Conservation (phyloP, 23 red algal genomes). For the Agarophyton chilense region DNA sequence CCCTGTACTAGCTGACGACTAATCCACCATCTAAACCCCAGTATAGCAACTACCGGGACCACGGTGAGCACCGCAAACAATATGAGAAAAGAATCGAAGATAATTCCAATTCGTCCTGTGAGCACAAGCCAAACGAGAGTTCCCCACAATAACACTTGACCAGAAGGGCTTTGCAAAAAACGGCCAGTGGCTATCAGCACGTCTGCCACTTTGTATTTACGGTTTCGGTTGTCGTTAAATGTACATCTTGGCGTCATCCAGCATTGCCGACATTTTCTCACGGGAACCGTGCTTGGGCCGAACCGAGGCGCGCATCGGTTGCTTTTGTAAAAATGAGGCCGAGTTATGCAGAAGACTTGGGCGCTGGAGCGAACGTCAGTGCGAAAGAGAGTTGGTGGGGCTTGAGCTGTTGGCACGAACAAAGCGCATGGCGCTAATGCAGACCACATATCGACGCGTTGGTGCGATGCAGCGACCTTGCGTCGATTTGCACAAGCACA, state of each 20-base stretch:
- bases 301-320: neutral
- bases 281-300: neutral
- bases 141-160: slow-evolving; percentile 77
- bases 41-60: slow-evolving; percentile 67
- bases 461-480: neutral
- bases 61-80: slow-evolving; percentile 76
- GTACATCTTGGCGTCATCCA: neutral
- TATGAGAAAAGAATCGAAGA: slow-evolving; percentile 88
- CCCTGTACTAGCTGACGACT: slow-evolving; percentile 69
- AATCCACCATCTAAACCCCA: slow-evolving; percentile 88
- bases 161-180: slow-evolving; percentile 62
- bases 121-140: slow-evolving; percentile 86
- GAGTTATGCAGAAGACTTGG: neutral
- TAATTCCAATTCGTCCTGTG: slow-evolving; percentile 80
- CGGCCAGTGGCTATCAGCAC: slow-evolving; percentile 46
- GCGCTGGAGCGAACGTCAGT: neutral
- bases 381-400: neutral
- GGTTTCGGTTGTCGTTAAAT: slow-evolving; percentile 33
- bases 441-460: neutral
- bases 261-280: neutral
- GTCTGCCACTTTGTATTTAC: slow-evolving; percentile 43
- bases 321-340: neutral
- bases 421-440: neutral
- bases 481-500: neutral
- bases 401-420: neutral